Conservation (phyloP, 1,139 yeast genomes). For the Kurtzmaniella natalensis region DNA sequence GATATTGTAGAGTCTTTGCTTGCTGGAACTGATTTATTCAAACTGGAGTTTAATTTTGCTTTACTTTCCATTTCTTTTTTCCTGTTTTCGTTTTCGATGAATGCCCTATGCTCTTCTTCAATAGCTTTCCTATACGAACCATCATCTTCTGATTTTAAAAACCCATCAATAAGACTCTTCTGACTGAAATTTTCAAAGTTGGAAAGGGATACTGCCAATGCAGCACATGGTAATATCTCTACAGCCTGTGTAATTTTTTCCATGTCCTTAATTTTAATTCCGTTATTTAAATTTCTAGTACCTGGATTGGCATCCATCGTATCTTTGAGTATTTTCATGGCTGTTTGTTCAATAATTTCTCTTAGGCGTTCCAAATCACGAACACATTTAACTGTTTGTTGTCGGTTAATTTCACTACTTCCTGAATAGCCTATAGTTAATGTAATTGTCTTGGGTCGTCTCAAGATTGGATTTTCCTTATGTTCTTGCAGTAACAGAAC, state of each 20-base stretch:
- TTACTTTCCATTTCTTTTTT: slow-evolving; percentile 1
- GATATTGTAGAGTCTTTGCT: not conserved
- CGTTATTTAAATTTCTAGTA: slow-evolving; percentile 34
- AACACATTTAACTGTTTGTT: slow-evolving; percentile 21
- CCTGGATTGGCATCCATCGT: slow-evolving; percentile 20
- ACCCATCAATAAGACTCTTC: slow-evolving; percentile 46
- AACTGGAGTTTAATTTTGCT: too few species aligned
- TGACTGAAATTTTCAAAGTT: slow-evolving; percentile 46
- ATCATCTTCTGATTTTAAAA: slow-evolving; percentile 19
- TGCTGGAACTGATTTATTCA: not conserved
- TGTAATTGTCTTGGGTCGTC: slow-evolving; percentile 52
- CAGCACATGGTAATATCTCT: slow-evolving; percentile 44
- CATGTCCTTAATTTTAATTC: slow-evolving; percentile 12
- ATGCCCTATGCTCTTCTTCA: not conserved
- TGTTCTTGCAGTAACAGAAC: slow-evolving; percentile 22
- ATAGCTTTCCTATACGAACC: not conserved
- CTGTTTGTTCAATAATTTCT: slow-evolving; percentile 21
- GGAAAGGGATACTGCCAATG: slow-evolving; percentile 48
- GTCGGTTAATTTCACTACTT: slow-evolving; percentile 12
- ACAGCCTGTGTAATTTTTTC: slow-evolving; percentile 17
- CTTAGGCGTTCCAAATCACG: slow-evolving; percentile 42
- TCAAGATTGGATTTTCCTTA: slow-evolving; percentile 21
- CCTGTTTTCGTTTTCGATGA: not conserved
- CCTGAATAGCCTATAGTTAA: slow-evolving; percentile 21
- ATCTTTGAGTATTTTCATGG: slow-evolving; percentile 31